Evolutionary conservation across 805 yeast species (phyloP).

Genomic region (Lachancea thermotolerans): DNA sequence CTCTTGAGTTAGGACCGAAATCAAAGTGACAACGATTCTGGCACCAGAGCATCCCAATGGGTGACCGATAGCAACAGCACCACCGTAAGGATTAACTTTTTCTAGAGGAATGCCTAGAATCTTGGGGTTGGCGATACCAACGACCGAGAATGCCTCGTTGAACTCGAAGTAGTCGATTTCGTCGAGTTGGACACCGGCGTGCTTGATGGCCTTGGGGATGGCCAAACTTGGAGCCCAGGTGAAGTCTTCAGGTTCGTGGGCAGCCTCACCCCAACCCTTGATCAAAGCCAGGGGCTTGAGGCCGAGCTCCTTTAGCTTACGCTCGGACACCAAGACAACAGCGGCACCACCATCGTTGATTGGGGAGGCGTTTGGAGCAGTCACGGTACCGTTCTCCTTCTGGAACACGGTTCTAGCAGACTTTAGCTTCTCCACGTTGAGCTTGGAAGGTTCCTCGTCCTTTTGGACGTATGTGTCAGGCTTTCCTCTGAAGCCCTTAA

Average conservation of each 20-base stretch:
- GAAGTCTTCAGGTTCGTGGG: constrained; percentile 88
- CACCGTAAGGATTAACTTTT: constrained; percentile 86
- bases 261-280: constrained; percentile 97
- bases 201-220: constrained; percentile 90
- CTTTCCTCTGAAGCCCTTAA: constrained; percentile 88
- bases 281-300: constrained; percentile 86
- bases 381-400: constrained; percentile 89
- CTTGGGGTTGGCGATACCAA: constrained; percentile 84
- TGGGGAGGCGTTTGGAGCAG: constrained; percentile 96
- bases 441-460: constrained; percentile 81
- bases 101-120: constrained; percentile 53
- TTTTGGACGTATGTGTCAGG: constrained; percentile 63
- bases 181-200: constrained; percentile 56
- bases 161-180: constrained; percentile 89
- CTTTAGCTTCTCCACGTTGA: constrained; percentile 69
- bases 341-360: constrained; percentile 99
- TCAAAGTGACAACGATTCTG: constrained; percentile 80
- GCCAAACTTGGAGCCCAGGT: constrained; percentile 95
- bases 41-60: constrained; percentile 97
- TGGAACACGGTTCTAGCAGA: constrained; percentile 92
- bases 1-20: constrained; percentile 78
- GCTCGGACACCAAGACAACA: constrained; percentile 76
- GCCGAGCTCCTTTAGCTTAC: constrained; percentile 76
- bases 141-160: constrained; percentile 97
- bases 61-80: constrained; percentile 94